These are phyloP conservation scores for Trametes polyzona DNA, from an alignment of 1,284 basidiomycete genomes.

Conservation along the genomic window DNA sequence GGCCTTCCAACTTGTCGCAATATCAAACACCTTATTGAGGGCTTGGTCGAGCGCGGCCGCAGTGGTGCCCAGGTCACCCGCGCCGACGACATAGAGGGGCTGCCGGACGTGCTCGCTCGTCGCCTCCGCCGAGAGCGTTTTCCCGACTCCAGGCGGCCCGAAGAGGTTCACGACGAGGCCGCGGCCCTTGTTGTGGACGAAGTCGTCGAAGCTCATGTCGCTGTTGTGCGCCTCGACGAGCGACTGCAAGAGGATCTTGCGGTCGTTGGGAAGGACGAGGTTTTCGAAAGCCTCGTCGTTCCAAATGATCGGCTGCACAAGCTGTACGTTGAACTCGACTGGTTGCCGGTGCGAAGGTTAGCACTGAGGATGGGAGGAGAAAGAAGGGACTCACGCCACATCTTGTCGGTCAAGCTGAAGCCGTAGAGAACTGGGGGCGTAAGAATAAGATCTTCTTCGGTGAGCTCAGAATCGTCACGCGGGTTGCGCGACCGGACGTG, in stretches of 20 bases:
- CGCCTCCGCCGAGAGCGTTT: constrained; percentile 56
- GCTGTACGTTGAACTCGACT: constrained; percentile 60
- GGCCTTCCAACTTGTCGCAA: constrained; percentile 65
- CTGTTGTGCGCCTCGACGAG: constrained; percentile 59
- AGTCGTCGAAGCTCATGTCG: constrained; percentile 58
- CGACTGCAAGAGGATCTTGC: constrained; percentile 56
- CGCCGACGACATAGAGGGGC: constrained; percentile 61
- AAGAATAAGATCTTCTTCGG: constrained; percentile 54
- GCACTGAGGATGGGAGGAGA: neutral
- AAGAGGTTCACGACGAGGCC: constrained; percentile 63
- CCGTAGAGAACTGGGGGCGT: constrained; percentile 58
- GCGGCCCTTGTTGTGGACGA: constrained; percentile 63
- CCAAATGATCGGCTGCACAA: constrained; percentile 54
- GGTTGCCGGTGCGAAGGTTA: neutral
- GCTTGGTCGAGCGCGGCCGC: constrained; percentile 37
- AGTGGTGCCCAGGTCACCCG: constrained; percentile 57
- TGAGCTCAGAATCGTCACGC: constrained; percentile 36
- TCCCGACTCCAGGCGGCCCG: constrained; percentile 62
- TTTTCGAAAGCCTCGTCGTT: constrained; percentile 58
- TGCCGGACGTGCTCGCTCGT: constrained; percentile 60
- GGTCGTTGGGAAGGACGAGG: constrained; percentile 54
- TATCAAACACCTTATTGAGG: constrained; percentile 36
- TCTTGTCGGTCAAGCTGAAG: constrained; percentile 59
- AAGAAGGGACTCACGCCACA: constrained; percentile 51
- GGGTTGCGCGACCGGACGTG: constrained; percentile 12